A percentile compares a stretch with the other conserved stretches of the same genome.
Conservation (phyloP, 2,329 filamentous ascomycete genomes). For the Hypoxylon sp. region DNA sequence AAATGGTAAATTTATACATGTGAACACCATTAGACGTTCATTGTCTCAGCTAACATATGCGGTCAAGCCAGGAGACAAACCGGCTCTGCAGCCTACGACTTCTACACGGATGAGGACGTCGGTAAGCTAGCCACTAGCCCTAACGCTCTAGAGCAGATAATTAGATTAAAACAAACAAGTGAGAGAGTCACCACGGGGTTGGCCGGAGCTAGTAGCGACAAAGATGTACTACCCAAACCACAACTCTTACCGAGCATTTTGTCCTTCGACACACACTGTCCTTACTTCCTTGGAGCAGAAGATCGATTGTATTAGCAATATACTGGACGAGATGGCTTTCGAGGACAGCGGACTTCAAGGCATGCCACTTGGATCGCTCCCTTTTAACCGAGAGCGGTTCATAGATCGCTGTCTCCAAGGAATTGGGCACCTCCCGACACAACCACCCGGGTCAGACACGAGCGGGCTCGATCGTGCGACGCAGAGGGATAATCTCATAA, state of each 20-base stretch:
- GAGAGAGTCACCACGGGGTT: slow-evolving; percentile 28
- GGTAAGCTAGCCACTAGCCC: slow-evolving; percentile 20
- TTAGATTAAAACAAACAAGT: slow-evolving; percentile 8
- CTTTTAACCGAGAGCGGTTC: slow-evolving; percentile 43
- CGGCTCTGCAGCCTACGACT: slow-evolving; percentile 18
- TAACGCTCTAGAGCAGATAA: too few species aligned
- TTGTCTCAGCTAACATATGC: slow-evolving; percentile 11
- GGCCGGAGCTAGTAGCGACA: slow-evolving; percentile 35
- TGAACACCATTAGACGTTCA: background rate
- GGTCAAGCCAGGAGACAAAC: slow-evolving; percentile 26
- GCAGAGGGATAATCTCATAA: slow-evolving; percentile 39
- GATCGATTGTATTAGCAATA: slow-evolving; percentile 36
- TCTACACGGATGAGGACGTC: slow-evolving; percentile 43
- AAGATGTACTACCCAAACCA: slow-evolving; percentile 38
- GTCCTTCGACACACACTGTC: slow-evolving; percentile 15
- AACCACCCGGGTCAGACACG: background rate
- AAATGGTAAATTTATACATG: slow-evolving; percentile 7
- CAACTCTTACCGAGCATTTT: slow-evolving; percentile 40
- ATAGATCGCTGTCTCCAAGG: slow-evolving; percentile 28
- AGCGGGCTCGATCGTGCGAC: slow-evolving; percentile 19
- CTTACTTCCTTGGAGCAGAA: slow-evolving; percentile 38
- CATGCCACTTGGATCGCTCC: slow-evolving; percentile 30
- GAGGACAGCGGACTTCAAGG: slow-evolving; percentile 8
- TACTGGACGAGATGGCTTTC: slow-evolving; percentile 38
- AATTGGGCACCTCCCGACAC: slow-evolving; percentile 9